Evolutionary conservation across 2,329 filamentous ascomycete genomes (phyloP), one percentile per base, ranked within the genome.

Genomic region (Phoma sp.): DNA sequence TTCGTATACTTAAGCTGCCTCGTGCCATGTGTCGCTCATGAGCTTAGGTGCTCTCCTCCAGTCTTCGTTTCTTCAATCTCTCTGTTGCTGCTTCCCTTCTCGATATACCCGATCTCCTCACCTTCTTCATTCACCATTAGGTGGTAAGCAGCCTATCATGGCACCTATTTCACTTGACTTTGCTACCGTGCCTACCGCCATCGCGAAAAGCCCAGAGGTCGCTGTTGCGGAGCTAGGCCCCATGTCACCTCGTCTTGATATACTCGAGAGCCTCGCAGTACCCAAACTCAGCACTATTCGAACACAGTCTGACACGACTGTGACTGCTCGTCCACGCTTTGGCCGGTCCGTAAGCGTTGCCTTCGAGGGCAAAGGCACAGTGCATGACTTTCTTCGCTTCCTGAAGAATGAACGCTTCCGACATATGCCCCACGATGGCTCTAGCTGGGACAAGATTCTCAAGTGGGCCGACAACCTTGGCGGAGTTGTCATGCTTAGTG

Each of bases 381-480:
- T 66, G 10, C 56, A 66, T 25, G 63, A 61, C 23, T 76, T 73
- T 45, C 63, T 77, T 18, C 67, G 72, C 32, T 71, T 60, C 42
- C 64, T 77, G 29, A 69, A 68, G 42, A 62, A 66, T 34, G 71
- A 75, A 52, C 65, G 75, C 42, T 65, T 78, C 32, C 68, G 65
- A 38, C 60, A 71, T 48, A 75, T 78, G 65, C 76, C 75, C 7
- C 71, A 73, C 50, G 69, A 72, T 54, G 72, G 73, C 6, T 74
- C 72, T 37, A 67, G 69, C 47, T 78, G 75, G 76, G 76, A 78
- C 46, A 70, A 69, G 49, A 69, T 77, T 9, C 62, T 78, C 7
- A 75, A 72, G 55, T 76, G 73, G 69, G 75, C 76, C 5, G 75
- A 78, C 43, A 76, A 72, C 48, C 76, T 77, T 48, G 73, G 69